phyloP scores from a whole-genome alignment of 2,329 filamentous ascomycete genomes.

The Pyricularia grisea region DNA sequence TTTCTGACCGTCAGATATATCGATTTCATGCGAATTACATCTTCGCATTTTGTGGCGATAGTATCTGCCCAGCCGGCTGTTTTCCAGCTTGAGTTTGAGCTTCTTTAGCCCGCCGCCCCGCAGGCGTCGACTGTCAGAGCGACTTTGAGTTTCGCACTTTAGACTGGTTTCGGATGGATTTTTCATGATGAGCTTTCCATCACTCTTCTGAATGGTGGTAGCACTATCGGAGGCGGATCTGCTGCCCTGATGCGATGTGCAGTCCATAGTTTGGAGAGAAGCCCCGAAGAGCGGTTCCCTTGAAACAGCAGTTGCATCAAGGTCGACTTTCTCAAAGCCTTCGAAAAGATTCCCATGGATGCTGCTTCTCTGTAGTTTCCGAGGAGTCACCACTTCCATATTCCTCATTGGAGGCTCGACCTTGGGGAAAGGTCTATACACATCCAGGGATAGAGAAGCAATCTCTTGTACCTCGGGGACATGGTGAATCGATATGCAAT shows the following conservation, averaged over 20 bases:
- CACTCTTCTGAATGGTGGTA: not conserved
- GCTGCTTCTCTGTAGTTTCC: not conserved
- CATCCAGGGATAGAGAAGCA: not conserved
- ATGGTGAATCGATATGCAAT: not conserved
- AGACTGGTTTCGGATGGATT: not conserved
- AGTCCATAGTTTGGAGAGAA: not conserved
- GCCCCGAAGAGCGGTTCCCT: not conserved
- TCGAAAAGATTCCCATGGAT: slow-evolving; percentile 3
- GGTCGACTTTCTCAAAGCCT: not conserved
- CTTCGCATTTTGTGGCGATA: not conserved
- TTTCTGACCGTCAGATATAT: not conserved
- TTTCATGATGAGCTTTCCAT: not conserved
- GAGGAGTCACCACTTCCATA: not conserved
- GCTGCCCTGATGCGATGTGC: not conserved
- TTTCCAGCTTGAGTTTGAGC: not conserved
- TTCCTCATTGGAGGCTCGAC: not conserved
- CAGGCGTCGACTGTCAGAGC: not conserved
- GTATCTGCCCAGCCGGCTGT: not conserved
- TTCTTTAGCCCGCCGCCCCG: not conserved
- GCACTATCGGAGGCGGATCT: not conserved
- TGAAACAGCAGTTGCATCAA: not conserved
- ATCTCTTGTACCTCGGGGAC: not conserved
- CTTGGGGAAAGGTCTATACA: not conserved
- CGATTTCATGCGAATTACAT: not conserved
- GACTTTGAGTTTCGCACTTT: not conserved